A percentile compares a stretch with the other conserved stretches of the same genome.
These are phyloP conservation scores for Pichia occidentalis DNA, from an alignment of 805 yeast species.

Conservation along the genomic window DNA sequence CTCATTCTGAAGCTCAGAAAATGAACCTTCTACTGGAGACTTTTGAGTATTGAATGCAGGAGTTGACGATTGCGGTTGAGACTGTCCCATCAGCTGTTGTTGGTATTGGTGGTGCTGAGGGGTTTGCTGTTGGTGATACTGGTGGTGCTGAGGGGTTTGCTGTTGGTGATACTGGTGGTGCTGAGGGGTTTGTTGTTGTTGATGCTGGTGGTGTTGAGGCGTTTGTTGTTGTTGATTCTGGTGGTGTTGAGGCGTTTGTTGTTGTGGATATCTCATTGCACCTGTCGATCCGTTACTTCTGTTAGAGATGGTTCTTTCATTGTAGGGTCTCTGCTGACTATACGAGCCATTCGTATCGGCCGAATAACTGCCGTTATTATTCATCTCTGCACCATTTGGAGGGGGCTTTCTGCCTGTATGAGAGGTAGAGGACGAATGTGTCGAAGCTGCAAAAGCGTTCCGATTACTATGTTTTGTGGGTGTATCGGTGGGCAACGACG, in stretches of 20 bases:
- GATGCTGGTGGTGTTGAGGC: conserved; percentile 3
- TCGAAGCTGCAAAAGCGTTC: no score
- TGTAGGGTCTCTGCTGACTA: not conserved
- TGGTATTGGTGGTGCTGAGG: conserved; percentile 6
- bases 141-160: conserved; percentile 2
- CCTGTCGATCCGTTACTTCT: conserved; percentile 12
- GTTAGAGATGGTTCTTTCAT: conserved; percentile 10
- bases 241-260: not conserved
- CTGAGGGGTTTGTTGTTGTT: conserved; percentile 15
- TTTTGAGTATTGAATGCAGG: not conserved
- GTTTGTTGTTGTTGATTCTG: conserved; percentile 1
- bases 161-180: conserved; percentile 9
- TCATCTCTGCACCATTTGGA: conserved; percentile 1
- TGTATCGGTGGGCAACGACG: not conserved
- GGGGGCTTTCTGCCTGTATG: not conserved
- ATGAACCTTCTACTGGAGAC: no score
- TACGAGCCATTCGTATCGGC: not conserved
- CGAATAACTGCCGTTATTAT: not conserved
- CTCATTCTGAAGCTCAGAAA: no score
- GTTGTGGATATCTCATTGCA: no score
- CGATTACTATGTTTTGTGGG: not conserved
- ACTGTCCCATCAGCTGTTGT: conserved; percentile 4
- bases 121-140: conserved; percentile 10
- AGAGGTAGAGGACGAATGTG: no score
- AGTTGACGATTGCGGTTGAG: not conserved